Conservation (phyloP, 2,329 filamentous ascomycete species). For the Pseudogymnoascus sp. region DNA sequence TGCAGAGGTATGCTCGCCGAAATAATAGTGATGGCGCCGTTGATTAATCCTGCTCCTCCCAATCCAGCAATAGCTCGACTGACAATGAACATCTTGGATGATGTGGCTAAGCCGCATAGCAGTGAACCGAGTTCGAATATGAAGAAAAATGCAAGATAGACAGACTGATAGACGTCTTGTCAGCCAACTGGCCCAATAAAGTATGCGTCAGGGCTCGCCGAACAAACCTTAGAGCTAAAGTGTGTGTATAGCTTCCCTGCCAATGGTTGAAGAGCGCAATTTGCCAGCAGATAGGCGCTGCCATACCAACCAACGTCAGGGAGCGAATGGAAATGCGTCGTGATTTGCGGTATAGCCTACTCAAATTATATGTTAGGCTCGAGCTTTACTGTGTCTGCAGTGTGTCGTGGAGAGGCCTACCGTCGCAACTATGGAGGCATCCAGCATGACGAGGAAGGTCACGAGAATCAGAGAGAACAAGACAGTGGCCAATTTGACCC, state of each 20-base stretch:
- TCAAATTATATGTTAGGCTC: too few relatives aligned
- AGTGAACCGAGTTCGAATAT: constrained; percentile 51
- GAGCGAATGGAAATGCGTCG: constrained; percentile 20
- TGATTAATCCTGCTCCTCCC: constrained; percentile 42
- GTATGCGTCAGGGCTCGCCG: constrained; percentile 32
- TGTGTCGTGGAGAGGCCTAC: too few relatives aligned
- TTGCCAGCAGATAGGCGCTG: constrained; percentile 30
- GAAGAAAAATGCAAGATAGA: constrained; percentile 33
- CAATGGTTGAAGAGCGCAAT: constrained; percentile 20
- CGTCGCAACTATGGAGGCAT: too few relatives aligned
- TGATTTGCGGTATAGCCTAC: constrained; percentile 18
- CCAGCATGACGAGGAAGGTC: too few relatives aligned
- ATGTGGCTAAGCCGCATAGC: constrained; percentile 44
- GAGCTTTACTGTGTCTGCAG: too few relatives aligned
- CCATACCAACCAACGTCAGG: constrained; percentile 32
- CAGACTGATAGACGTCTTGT: too few relatives aligned
- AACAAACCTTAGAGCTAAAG: constrained; percentile 21
- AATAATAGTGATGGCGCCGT: constrained; percentile 46
- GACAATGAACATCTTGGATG: constrained; percentile 45
- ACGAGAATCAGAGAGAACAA: too few relatives aligned
- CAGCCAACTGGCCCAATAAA: too few relatives aligned
- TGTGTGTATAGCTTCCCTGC: constrained; percentile 26
- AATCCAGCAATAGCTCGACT: constrained; percentile 47
- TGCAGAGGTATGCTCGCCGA: constrained; percentile 23
- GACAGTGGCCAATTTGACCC: too few relatives aligned